These are phyloP conservation scores for Lecanicillium sp. DNA, from an alignment of 2,329 filamentous ascomycete genomes.

Conservation along the genomic window DNA sequence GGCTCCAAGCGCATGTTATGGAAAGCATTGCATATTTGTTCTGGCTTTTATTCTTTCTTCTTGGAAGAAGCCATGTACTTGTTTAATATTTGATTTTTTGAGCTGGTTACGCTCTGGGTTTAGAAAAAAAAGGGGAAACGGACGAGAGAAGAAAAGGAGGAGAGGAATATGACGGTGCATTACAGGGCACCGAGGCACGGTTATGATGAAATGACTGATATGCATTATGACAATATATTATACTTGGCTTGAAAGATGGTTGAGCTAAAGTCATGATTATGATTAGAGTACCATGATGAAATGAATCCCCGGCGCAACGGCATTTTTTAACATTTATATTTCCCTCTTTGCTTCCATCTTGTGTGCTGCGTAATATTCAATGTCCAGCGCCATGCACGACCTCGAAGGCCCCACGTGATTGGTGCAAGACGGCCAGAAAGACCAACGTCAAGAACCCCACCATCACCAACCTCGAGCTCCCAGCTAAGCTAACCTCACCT, in stretches of 20 bases:
- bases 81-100: neutral
- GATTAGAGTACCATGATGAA: no score
- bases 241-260: slow-evolving; percentile 5
- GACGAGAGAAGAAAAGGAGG: no score
- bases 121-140: slow-evolving; percentile 18
- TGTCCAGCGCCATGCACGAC: no score
- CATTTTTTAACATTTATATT: no score
- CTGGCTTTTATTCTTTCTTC: slow-evolving; percentile 11
- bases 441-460: no score
- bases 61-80: neutral
- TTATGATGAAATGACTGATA: slow-evolving; percentile 21
- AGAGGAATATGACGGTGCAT: slow-evolving; percentile 6
- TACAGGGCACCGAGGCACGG: slow-evolving; percentile 7
- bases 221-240: slow-evolving; percentile 16
- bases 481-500: neutral
- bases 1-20: neutral
- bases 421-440: no score
- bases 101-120: slow-evolving; percentile 7
- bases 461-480: no score
- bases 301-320: no score
- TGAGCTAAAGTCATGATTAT: no score
- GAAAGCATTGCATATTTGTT: neutral
- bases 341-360: no score
- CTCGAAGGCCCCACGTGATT: slow-evolving; percentile 6
- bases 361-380: no score